These are phyloP conservation scores for Cyphellophora europaea DNA, from an alignment of 2,329 filamentous ascomycete species.

Conservation along the genomic window DNA sequence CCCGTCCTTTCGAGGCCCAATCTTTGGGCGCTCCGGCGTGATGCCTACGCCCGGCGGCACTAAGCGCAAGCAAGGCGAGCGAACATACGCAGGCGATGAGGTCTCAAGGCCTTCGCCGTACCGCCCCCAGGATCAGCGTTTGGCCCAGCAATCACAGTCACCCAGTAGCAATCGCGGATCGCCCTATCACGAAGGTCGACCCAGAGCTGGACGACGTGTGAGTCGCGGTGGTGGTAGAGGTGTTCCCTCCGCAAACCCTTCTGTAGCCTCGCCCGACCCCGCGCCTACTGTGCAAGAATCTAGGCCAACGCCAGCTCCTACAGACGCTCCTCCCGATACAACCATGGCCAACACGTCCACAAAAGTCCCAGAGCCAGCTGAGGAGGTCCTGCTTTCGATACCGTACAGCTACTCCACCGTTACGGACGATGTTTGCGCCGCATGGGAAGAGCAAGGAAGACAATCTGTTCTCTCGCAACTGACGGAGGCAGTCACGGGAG, in stretches of 20 bases:
- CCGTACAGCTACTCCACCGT: constrained; percentile 66
- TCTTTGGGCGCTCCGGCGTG: constrained; percentile 11
- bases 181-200: too few species aligned
- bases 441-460: constrained; percentile 61
- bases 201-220: background rate
- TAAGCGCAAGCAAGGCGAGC: constrained; percentile 47
- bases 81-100: constrained; percentile 33
- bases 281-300: constrained; percentile 17
- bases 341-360: background rate
- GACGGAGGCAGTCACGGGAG: constrained; percentile 53
- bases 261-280: constrained; percentile 6
- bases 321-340: background rate
- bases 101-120: constrained; percentile 35
- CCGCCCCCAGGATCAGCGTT: constrained; percentile 36
- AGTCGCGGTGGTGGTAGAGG: constrained; percentile 25
- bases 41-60: constrained; percentile 42
- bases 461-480: constrained; percentile 55
- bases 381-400: constrained; percentile 14
- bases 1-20: too few species aligned
- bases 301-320: constrained; percentile 23
- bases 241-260: too few species aligned
- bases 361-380: constrained; percentile 10
- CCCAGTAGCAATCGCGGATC: constrained; percentile 26
- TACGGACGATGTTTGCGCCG: constrained; percentile 56
- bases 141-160: constrained; percentile 33